Percentiles rank a stretch among this genome's conserved stretches.
phyloP scores from a whole-genome alignment of 1,139 yeast species.

The Yamadazyma atlantica region DNA sequence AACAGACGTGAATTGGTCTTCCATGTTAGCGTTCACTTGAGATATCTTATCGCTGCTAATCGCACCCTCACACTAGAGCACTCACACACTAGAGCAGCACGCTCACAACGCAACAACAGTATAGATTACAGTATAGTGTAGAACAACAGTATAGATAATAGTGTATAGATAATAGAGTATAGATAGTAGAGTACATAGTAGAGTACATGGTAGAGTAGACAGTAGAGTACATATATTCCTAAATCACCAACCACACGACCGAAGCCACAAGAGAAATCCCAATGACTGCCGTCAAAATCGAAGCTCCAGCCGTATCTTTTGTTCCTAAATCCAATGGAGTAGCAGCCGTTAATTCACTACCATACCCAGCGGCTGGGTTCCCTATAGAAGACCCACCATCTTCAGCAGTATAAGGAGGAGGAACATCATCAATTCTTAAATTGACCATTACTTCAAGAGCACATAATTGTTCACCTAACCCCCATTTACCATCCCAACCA shows the following conservation, averaged over 20 bases:
- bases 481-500: slow-evolving; percentile 79
- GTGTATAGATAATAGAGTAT: too few species aligned
- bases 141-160: too few species aligned
- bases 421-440: slow-evolving; percentile 51
- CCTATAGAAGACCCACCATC: slow-evolving; percentile 65
- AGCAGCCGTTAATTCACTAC: slow-evolving; percentile 35
- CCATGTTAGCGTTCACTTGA: too few species aligned
- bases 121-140: too few species aligned
- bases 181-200: background rate
- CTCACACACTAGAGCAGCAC: too few species aligned
- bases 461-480: slow-evolving; percentile 93
- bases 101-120: too few species aligned
- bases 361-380: slow-evolving; percentile 59
- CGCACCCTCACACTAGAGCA: too few species aligned
- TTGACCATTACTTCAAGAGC: slow-evolving; percentile 79
- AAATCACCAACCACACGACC: slow-evolving; percentile 68
- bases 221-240: too few species aligned
- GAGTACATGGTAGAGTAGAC: too few species aligned
- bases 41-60: too few species aligned
- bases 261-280: slow-evolving; percentile 64
- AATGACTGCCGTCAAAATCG: slow-evolving; percentile 75
- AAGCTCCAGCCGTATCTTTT: slow-evolving; percentile 87
- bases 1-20: slow-evolving; percentile 57
- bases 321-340: slow-evolving; percentile 50
- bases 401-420: slow-evolving; percentile 56